Conservation (phyloP, 306 rosid genomes). For the Trifolium repens region DNA sequence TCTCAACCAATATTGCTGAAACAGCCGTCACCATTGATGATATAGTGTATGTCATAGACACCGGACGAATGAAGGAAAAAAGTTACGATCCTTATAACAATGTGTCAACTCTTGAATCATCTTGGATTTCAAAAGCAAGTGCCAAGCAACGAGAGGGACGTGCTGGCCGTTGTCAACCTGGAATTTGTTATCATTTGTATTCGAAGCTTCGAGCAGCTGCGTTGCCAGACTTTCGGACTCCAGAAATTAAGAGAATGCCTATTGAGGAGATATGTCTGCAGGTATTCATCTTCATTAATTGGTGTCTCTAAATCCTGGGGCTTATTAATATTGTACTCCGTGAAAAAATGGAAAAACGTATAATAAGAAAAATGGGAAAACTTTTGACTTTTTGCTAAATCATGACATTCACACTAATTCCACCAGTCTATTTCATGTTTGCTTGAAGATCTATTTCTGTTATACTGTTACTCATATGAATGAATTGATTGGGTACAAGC, state of each 20-base stretch:
- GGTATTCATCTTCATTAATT: conserved; percentile 55
- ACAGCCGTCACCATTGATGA: conserved; percentile 96
- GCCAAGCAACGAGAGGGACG: conserved; percentile 97
- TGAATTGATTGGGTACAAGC: not conserved
- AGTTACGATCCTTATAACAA: conserved; percentile 88
- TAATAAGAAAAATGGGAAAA: not conserved
- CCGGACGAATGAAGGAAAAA: conserved; percentile 91
- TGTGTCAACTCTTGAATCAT: conserved; percentile 87
- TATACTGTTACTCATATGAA: conserved; percentile 1
- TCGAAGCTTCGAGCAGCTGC: conserved; percentile 70
- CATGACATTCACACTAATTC: conserved; percentile 10
- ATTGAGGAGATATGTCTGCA: conserved; percentile 94
- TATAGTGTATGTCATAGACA: conserved; percentile 88
- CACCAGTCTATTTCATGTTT: conserved; percentile 21
- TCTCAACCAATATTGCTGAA: conserved; percentile 94
- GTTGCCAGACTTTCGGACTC: conserved; percentile 80
- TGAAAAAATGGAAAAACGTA: conserved; percentile 14
- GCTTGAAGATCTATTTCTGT: not conserved
- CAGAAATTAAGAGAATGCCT: conserved; percentile 94
- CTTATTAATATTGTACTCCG: conserved; percentile 12
- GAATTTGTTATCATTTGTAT: conserved; percentile 90
- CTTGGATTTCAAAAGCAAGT: conserved; percentile 97
- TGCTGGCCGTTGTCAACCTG: conserved; percentile 99
- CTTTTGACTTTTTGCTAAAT: not conserved
- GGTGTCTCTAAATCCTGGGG: conserved; percentile 22